Base-by-base conservation (phyloP, 192 early-diverging fungal species). In the Linderina pennispora region DNA sequence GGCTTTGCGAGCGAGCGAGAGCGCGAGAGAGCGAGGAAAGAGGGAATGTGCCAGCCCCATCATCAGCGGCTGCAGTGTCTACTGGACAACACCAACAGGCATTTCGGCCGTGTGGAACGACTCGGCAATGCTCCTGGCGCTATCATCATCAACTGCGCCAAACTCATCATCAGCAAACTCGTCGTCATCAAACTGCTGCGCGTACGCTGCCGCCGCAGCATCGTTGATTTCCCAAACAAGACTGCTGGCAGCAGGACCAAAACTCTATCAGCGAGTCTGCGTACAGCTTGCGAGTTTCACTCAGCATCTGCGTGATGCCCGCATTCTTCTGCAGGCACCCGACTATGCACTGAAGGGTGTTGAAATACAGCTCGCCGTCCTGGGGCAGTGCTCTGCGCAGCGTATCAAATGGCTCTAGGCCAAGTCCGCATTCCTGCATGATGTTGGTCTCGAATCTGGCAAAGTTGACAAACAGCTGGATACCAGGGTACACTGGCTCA, bases 381-480 rank as follows among this genome's bases (percentile, higher is more conserved):
- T 38, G 20, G 9, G 65, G 65, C 24, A 68, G 58, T 39, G 54
- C 44, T 45, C 49, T 47, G 40, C 65, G 65, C 40, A 68, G 50
- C n/a, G 44, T 26, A 40, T 48, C 40, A 28, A 68, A 46, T 3
- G 33, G 49, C 48, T 68, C 58, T 28, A 51, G 54, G 36, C 45
- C 49, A 2, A 56, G 41, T 28, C 45, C 58, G 43, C 56, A 59
- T 45, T 68, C 65, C 40, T 68, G 57, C 17, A 35, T 50, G n/a
- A 68, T 43, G 28, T 68, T 68, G 1, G 65, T 52, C 17, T 68
- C 58, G 8, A 68, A 58, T 58, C 60, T 68, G 2, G 45, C 53
- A 20, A 57, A 61, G 45, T 50, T 61, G 13, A 53, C 58, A 36
- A 53, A 57, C 40, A 47, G 53, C 49, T 49, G 60, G 58, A 68